phyloP scores from a whole-genome alignment of 2,329 filamentous ascomycete species.

The Claviceps purpurea region DNA sequence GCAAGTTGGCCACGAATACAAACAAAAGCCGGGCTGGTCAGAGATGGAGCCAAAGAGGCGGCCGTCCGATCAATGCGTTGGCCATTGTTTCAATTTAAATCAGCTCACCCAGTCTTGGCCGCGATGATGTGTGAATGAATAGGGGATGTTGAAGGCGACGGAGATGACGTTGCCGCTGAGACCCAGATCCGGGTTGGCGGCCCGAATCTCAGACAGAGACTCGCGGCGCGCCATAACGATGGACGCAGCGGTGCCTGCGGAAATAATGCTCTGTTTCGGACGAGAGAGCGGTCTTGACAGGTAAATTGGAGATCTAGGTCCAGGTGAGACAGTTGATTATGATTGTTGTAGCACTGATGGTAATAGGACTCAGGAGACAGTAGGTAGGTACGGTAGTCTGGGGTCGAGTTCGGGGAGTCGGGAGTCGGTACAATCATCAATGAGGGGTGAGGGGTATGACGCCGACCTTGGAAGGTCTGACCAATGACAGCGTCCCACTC shows the following conservation, averaged over 20 bases:
- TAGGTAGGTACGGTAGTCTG: not conserved
- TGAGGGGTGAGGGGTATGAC: not conserved
- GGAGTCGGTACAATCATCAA: not conserved
- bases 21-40: not conserved
- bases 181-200: constrained; percentile 41
- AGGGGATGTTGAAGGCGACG: constrained; percentile 49
- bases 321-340: not conserved
- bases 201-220: constrained; percentile 41
- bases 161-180: constrained; percentile 55
- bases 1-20: not conserved
- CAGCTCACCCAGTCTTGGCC: constrained; percentile 46
- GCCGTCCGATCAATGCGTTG: not conserved
- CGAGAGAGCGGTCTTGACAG: not conserved
- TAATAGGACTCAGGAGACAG: not conserved
- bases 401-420: not conserved
- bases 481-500: not conserved
- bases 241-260: not conserved
- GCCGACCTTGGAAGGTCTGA: not conserved
- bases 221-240: constrained; percentile 30
- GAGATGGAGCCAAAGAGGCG: too few species aligned
- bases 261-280: not conserved
- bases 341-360: not conserved
- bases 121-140: constrained; percentile 44
- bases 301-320: not conserved
- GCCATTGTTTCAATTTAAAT: not conserved